Evolutionary conservation across 768 basidiomycete genomes (phyloP).

Genomic region (Gymnopilus junonius): DNA sequence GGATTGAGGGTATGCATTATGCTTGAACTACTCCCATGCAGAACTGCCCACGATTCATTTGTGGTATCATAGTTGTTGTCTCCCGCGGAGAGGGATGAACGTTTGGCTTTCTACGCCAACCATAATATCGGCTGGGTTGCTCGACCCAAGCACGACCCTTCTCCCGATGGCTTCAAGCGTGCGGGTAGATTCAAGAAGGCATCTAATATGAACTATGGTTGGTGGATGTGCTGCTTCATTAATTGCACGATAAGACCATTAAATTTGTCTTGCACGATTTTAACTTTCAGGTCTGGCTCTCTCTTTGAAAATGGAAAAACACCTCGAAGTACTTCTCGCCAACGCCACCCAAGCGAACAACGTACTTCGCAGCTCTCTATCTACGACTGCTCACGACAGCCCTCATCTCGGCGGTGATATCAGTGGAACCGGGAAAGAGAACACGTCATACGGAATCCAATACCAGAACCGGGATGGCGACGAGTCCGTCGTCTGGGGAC

Average conservation of each 20-base stretch:
- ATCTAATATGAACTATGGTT: conserved; percentile 87
- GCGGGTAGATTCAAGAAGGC: conserved; percentile 95
- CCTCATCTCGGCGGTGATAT: conserved; percentile 22
- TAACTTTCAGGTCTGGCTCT: conserved; percentile 49
- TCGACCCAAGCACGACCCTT: conserved; percentile 65
- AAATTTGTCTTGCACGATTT: neutral
- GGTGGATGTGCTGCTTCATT: conserved; percentile 4
- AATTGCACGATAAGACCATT: neutral
- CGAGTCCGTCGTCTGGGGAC: conserved; percentile 43
- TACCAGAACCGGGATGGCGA: conserved; percentile 69
- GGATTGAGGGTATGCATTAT: conserved; percentile 52
- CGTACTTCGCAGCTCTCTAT: conserved; percentile 14
- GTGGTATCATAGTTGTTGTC: conserved; percentile 33
- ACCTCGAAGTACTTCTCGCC: conserved; percentile 49
- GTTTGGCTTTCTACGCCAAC: conserved; percentile 72
- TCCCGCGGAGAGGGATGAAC: conserved; percentile 60
- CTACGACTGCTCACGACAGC: conserved; percentile 17
- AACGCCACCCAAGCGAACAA: conserved; percentile 23
- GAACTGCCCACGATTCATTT: neutral
- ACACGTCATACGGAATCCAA: conserved; percentile 60
- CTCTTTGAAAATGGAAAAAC: conserved; percentile 60
- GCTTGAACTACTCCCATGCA: neutral
- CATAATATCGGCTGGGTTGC: conserved; percentile 82
- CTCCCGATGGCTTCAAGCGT: conserved; percentile 60
- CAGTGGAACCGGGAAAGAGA: conserved; percentile 22